Percentiles rank a stretch among this genome's conserved stretches.
Evolutionary conservation across 805 yeast genomes (phyloP).

Genomic region (Barnettozyma populi): DNA sequence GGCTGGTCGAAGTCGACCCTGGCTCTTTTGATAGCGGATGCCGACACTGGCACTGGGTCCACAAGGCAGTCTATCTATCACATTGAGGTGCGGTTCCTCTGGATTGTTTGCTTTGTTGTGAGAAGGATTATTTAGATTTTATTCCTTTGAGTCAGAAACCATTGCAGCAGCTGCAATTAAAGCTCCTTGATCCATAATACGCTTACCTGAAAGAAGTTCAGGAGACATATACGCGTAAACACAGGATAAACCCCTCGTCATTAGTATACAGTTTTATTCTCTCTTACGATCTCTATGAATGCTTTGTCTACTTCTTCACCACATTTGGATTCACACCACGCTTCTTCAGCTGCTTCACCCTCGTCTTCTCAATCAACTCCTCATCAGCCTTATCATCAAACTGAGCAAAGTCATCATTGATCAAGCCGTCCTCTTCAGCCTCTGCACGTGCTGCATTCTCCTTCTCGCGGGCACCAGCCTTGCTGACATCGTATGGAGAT

Average conservation of each 20-base stretch:
- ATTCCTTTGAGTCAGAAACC: too few relatives aligned
- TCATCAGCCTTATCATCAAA: constrained; percentile 69
- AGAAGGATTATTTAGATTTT: too few relatives aligned
- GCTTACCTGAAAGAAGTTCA: too few relatives aligned
- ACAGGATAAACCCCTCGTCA: not conserved
- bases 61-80: too few relatives aligned
- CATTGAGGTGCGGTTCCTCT: too few relatives aligned
- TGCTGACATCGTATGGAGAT: constrained; percentile 76
- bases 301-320: constrained; percentile 17
- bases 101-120: too few relatives aligned
- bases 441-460: constrained; percentile 78
- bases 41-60: too few relatives aligned
- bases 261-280: not conserved
- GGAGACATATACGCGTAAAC: not conserved
- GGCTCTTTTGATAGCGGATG: too few relatives aligned
- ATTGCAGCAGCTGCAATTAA: too few relatives aligned
- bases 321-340: constrained; percentile 67
- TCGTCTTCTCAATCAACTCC: constrained; percentile 62
- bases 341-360: constrained; percentile 57
- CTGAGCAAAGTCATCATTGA: constrained; percentile 79
- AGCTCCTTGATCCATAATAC: too few relatives aligned
- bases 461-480: constrained; percentile 85
- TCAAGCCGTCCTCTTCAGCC: constrained; percentile 71
- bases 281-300: too few relatives aligned
- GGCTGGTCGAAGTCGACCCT: too few relatives aligned